Evolutionary conservation across 148 eudicot species (phyloP), one percentile per base, ranked within the genome.

Genomic region (Cornus kousa): DNA sequence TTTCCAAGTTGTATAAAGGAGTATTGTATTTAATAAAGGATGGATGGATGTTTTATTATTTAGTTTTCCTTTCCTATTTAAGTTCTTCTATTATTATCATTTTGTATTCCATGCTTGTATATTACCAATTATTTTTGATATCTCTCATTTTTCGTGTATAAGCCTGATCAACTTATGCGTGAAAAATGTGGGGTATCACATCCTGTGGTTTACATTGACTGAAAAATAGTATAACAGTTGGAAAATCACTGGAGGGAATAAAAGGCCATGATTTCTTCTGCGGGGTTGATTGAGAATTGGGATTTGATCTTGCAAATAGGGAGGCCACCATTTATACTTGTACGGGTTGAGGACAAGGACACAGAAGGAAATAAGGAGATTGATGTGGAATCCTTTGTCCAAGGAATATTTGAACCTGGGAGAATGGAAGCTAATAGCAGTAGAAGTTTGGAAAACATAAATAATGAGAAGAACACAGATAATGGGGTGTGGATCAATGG

Each of bases 251-350:
- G 62, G 87, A 86, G 73, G 90, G 82, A 60, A 92, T 92, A 83
- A 94, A 92, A 86, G 86, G 91, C 64, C 97, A 94, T 28, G 89
- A 87, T 40, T 94, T 88, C 76, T 92, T 94, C 75, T 75, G 32
- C 3, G 97, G 89, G 76, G 84, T 91, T 19, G 87, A n/a, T n/a
- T n/a, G n/a, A n/a, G n/a, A n/a, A 87, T 78, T 92, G 97, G 98
- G 87, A 83, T 66, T 23, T 80, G 79, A 85, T 92, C 70, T n/a
- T 88, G 76, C 79, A 81, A 59, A 40, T 94, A 37, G 11, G 78
- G 53, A 82, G 98, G 79, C 98, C 97, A 14, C 98, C 97, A 23
- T 90, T 80, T 74, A 87, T 92, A 40, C 97, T 93, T 31, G 67
- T 2, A 17, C 73, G 79, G 68, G 55, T 81, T 3, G 88, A 85